Conservation (phyloP, 2,329 filamentous ascomycete genomes). For the Shiraia sp. region DNA sequence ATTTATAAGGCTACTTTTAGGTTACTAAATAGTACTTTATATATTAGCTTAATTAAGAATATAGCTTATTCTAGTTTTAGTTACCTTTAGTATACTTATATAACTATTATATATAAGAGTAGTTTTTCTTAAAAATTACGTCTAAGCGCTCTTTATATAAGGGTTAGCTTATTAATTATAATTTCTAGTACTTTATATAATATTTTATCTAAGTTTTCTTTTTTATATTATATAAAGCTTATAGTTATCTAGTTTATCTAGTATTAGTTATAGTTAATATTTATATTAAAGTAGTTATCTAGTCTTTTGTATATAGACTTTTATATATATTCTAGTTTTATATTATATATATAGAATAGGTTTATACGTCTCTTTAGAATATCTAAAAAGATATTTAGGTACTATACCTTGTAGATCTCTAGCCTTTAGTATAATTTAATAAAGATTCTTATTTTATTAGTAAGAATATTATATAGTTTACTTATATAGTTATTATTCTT, state of each 20-base stretch:
- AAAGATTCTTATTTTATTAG: slow-evolving; percentile 2
- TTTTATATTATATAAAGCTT: neutral
- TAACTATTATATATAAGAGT: no score
- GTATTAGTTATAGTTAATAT: slow-evolving; percentile 1
- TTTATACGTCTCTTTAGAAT: neutral
- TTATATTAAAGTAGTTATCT: slow-evolving; percentile 2
- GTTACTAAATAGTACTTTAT: slow-evolving; percentile 1
- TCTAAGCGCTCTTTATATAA: no score
- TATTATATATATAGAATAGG: slow-evolving; percentile 2
- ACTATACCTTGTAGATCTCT: no score
- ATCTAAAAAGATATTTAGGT: no score
- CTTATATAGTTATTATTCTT: slow-evolving; percentile 5
- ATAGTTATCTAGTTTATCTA: slow-evolving; percentile 1
- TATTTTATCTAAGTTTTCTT: no score
- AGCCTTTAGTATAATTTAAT: no score
- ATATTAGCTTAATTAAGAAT: neutral
- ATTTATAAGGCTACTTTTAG: neutral
- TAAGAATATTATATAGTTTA: slow-evolving; percentile 5
- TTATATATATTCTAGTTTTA: neutral
- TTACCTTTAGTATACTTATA: neutral
- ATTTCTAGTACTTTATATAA: no score
- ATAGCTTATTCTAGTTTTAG: neutral
- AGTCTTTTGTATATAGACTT: neutral
- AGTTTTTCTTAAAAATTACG: no score
- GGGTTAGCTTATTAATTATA: no score